phyloP scores from a whole-genome alignment of 768 basidiomycete species.

The Cystofilobasidium macerans region DNA sequence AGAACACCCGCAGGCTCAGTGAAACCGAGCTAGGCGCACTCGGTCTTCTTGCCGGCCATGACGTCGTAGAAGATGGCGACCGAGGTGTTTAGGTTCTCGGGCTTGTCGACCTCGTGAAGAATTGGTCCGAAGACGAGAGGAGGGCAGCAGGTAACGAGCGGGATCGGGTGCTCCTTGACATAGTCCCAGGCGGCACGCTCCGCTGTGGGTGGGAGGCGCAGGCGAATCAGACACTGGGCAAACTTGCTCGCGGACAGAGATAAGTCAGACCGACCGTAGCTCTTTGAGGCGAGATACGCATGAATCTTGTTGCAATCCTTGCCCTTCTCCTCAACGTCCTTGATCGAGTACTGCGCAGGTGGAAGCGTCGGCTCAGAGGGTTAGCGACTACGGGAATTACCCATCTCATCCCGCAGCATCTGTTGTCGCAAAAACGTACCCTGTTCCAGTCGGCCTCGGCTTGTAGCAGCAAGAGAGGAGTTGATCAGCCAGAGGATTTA shows the following conservation, averaged over 20 bases:
- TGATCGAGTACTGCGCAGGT: constrained; percentile 42
- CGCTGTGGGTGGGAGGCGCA: too few species aligned
- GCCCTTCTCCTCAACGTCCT: constrained; percentile 46
- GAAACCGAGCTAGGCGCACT: too few species aligned
- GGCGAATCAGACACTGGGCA: too few species aligned
- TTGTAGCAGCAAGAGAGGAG: constrained; percentile 48
- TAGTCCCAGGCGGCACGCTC: constrained; percentile 54
- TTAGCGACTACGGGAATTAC: too few species aligned
- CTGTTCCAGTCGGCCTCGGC: constrained; percentile 57
- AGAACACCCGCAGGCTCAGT: too few species aligned
- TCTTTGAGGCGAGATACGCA: constrained; percentile 36
- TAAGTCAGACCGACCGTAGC: too few species aligned
- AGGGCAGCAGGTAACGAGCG: constrained; percentile 36
- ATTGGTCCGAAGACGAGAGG: constrained; percentile 24
- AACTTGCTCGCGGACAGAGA: constrained; percentile 39
- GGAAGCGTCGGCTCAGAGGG: too few species aligned
- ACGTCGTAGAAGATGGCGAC: constrained; percentile 31
- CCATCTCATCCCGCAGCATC: too few species aligned
- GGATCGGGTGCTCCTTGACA: constrained; percentile 21
- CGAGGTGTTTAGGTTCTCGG: constrained; percentile 41
- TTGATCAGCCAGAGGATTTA: constrained; percentile 40
- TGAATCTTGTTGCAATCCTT: constrained; percentile 39
- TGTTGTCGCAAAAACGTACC: too few species aligned
- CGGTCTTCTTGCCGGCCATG: constrained; percentile 27
- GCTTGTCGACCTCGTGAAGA: constrained; percentile 39